Evolutionary conservation across 163 green algal genomes (phyloP).

Genomic region (Chlorella variabilis): DNA sequence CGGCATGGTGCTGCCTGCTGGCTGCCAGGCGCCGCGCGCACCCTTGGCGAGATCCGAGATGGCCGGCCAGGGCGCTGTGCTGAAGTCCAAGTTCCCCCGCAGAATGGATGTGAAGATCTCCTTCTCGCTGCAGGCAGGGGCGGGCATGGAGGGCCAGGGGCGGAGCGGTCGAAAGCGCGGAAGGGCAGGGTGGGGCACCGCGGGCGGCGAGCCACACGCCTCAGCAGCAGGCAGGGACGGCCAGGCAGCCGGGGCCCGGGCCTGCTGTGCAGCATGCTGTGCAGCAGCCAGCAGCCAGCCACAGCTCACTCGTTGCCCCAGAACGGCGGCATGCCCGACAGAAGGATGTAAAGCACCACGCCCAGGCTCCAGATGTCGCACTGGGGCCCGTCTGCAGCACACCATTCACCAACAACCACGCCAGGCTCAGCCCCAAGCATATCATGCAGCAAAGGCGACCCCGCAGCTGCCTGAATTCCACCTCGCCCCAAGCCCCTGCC

Average conservation of each 20-base stretch:
- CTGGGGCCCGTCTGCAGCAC: constrained; percentile 61
- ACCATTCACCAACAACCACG: no score
- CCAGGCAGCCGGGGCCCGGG: not conserved
- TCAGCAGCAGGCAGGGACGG: not conserved
- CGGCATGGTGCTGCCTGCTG: no score
- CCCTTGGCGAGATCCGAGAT: constrained; percentile 51
- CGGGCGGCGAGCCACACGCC: no score
- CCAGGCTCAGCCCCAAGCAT: no score
- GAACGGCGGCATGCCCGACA: constrained; percentile 58
- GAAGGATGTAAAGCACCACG: constrained; percentile 84
- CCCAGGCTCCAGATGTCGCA: constrained; percentile 83
- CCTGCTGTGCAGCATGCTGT: no score
- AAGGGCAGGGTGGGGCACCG: not conserved
- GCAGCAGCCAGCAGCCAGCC: not conserved
- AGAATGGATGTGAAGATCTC: constrained; percentile 47
- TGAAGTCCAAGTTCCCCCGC: constrained; percentile 42
- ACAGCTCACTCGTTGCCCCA: constrained; percentile 29
- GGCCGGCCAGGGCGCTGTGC: constrained; percentile 35
- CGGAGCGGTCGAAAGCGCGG: not conserved
- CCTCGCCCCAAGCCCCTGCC: no score
- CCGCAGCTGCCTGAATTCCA: no score
- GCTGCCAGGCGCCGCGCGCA: no score
- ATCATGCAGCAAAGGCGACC: no score
- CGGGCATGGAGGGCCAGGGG: constrained; percentile 50
- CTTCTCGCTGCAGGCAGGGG: constrained; percentile 33